phyloP scores from a whole-genome alignment of 805 yeast species.

The Candida broadrunensis region DNA sequence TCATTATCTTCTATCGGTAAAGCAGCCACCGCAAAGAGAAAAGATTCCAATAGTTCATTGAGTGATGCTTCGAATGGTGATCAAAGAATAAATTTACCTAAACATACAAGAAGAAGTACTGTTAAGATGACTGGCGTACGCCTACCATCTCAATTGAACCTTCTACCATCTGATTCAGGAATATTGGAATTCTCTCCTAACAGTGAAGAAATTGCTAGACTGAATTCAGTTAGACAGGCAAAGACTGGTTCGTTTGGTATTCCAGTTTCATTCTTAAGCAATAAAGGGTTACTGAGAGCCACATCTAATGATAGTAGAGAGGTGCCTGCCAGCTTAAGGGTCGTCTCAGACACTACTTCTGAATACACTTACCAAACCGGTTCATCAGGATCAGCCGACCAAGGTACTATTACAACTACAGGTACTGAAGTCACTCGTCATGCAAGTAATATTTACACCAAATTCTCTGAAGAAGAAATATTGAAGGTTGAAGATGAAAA shows the following conservation, averaged over 20 bases:
- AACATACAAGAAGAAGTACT: background rate
- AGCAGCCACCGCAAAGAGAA: background rate
- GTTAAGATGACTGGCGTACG: background rate
- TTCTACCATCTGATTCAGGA: slow-evolving; percentile 25
- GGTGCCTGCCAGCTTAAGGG: background rate
- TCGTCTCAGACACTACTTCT: background rate
- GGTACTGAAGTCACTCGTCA: slow-evolving; percentile 7
- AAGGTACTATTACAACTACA: slow-evolving; percentile 2
- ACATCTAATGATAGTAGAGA: background rate
- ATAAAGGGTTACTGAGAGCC: background rate
- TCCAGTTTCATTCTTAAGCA: slow-evolving; percentile 3
- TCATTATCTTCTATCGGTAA: slow-evolving; percentile 6
- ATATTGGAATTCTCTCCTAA: slow-evolving; percentile 26
- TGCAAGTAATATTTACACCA: slow-evolving; percentile 16
- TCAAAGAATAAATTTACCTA: background rate
- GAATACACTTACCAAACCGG: background rate
- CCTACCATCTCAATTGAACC: slow-evolving; percentile 56
- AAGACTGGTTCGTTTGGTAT: slow-evolving; percentile 7
- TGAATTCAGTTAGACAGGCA: slow-evolving; percentile 15
- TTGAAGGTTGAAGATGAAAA: slow-evolving; percentile 44
- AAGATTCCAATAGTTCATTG: background rate
- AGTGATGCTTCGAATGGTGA: background rate
- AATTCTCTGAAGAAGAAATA: slow-evolving; percentile 41
- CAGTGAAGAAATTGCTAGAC: slow-evolving; percentile 25
- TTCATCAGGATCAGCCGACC: slow-evolving; percentile 7